Base-by-base conservation (phyloP, 805 yeast species). In the Monosporozyma servazzii region DNA sequence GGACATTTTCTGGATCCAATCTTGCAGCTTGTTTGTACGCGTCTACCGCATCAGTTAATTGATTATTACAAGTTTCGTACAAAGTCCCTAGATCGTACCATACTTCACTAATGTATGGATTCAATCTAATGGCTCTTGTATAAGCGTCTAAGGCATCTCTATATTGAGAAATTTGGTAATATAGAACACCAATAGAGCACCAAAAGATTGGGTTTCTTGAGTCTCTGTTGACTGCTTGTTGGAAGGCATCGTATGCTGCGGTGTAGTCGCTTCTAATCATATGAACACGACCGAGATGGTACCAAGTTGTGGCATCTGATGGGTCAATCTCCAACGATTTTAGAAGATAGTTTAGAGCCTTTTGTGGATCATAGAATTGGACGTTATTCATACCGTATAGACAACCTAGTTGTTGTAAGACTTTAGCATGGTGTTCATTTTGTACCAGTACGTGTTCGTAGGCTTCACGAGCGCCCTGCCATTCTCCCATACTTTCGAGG, bases 11-110 rank as follows among this genome's bases (percentile, higher is more conserved):
- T 42, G 98, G 97, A 65, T 93, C 98, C 58, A 93, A 79, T 49
- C 95, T 81, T 36, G 95, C 96, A 4, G 99, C 99, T 57, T 95
- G 93, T 62, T 87, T 87, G 66, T 93, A 93, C 2, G 99, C 99
- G 70, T 93, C 98, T 56, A 93, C 73, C 1, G 99, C 99, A 67
- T 93, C 99, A 54, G 84, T 79, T 53, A 89, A 78, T 71, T 93
- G 99, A 71, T 91, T 90, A 71, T 90, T 93, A 72, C 99, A 93
- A 36, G 97, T 88, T 71, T 93, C 99, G 68, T 93, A 93, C 42
- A 93, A 73, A 5, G 98, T 93, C 53, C 99, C 99, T 64, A 93
- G 77, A 70, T 93, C 99, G 70, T 93, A 93, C 99, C 99, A 93
- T 25, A 93, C 99, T 70, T 93, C 99, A 54, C 93, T 82, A 58